phyloP scores from a whole-genome alignment of 1,284 basidiomycete species.

The Apiotrichum veenhuisii region DNA sequence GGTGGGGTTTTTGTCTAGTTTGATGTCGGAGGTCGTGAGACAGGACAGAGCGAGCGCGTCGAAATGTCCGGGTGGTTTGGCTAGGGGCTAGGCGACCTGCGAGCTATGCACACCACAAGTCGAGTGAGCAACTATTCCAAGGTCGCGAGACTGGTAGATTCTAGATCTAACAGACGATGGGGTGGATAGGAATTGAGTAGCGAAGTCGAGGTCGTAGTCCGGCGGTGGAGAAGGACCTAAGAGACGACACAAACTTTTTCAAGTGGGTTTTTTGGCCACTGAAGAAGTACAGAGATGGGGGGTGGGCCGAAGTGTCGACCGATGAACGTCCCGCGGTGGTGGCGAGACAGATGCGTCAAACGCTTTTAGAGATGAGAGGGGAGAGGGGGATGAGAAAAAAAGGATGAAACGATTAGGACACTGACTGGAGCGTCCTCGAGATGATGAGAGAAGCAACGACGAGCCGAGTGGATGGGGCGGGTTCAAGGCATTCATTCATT shows the following conservation, averaged over 20 bases:
- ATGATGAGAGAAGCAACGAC: background rate
- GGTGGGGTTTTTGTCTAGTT: too few species aligned
- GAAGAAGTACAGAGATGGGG: background rate
- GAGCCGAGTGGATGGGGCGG: background rate
- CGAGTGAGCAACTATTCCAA: background rate
- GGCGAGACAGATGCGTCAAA: conserved; percentile 4
- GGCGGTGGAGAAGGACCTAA: background rate
- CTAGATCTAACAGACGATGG: too few species aligned
- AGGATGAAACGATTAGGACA: too few species aligned
- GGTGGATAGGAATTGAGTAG: too few species aligned
- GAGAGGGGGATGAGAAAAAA: background rate
- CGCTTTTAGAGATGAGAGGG: conserved; percentile 6
- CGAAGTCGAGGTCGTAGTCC: background rate
- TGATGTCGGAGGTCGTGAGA: background rate
- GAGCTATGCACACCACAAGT: background rate
- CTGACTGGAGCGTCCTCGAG: conserved; percentile 2
- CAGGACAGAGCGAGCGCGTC: background rate
- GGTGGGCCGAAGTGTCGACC: background rate
- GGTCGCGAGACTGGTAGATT: background rate
- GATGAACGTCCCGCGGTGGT: background rate
- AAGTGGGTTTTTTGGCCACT: background rate
- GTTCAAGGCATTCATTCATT: too few species aligned
- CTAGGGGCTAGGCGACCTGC: background rate
- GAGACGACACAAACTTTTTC: conserved; percentile 10
- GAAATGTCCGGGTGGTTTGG: background rate